Conservation (phyloP, 176 grass and related monocot genomes). For the Aegilops speltoides region DNA sequence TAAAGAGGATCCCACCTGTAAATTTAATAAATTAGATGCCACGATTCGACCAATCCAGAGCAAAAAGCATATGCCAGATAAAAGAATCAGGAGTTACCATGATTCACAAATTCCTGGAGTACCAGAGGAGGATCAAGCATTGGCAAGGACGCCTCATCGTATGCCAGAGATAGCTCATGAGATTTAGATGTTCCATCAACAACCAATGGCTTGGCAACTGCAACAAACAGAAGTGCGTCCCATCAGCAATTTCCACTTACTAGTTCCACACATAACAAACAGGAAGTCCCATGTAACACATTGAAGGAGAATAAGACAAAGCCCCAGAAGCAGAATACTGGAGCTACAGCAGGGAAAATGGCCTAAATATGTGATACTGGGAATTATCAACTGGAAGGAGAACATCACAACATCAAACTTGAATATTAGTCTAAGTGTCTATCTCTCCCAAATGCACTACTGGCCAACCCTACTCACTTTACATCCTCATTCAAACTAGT, state of each 20-base stretch:
- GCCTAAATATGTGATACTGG: not conserved
- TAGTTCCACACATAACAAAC: not conserved
- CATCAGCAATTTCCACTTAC: slow-evolving; percentile 16
- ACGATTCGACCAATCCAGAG: not conserved
- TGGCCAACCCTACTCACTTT: not conserved
- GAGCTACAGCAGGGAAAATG: not conserved
- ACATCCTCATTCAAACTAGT: not conserved
- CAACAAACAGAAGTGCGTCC: slow-evolving; percentile 24
- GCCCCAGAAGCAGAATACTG: not conserved
- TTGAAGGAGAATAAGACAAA: not conserved
- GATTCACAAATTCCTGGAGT: slow-evolving; percentile 95
- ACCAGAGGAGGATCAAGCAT: slow-evolving; percentile 84
- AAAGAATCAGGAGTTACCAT: slow-evolving; percentile 51
- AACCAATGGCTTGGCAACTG: slow-evolving; percentile 87
- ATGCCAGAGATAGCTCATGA: slow-evolving; percentile 86
- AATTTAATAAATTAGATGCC: not conserved
- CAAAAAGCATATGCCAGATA: not conserved
- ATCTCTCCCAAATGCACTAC: not conserved
- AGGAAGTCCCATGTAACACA: not conserved
- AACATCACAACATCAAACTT: not conserved
- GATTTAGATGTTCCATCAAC: slow-evolving; percentile 91
- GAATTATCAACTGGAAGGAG: slow-evolving; percentile 7
- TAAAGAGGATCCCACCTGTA: slow-evolving; percentile 88
- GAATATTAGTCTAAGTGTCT: not conserved
- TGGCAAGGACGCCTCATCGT: slow-evolving; percentile 65